Conservation (phyloP, 257 asterid genomes). For the Orobanche coerulescens region DNA sequence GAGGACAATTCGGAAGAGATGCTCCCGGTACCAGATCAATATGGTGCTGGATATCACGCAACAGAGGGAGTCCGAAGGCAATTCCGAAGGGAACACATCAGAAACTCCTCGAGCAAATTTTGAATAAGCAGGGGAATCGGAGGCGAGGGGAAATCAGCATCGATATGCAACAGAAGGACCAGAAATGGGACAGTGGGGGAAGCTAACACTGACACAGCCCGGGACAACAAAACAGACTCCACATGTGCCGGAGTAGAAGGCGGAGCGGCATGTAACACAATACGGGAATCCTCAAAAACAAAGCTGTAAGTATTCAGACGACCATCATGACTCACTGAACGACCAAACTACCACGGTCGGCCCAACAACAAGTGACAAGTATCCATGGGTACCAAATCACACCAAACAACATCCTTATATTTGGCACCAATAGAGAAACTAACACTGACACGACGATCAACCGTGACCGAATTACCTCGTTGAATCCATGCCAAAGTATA, state of each 20-base stretch:
- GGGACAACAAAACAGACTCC: no score
- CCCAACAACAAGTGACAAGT: not conserved
- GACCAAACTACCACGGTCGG: not conserved
- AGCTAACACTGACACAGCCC: no score
- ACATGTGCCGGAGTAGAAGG: no score
- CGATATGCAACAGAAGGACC: no score
- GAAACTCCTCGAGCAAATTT: no score
- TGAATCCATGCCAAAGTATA: not conserved
- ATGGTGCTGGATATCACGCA: not conserved
- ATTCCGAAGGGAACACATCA: no score
- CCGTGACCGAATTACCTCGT: not conserved
- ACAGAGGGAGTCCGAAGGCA: not conserved
- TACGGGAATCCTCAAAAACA: not conserved
- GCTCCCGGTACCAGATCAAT: no score
- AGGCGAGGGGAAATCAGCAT: no score
- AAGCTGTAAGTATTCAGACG: not conserved
- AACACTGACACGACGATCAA: not conserved
- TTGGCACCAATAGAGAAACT: not conserved
- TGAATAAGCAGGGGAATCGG: no score
- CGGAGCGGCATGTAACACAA: not conserved
- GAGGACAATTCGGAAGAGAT: not conserved
- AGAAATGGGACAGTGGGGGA: no score
- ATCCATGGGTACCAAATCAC: not conserved
- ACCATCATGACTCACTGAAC: not conserved
- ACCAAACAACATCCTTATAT: not conserved